Evolutionary conservation across 176 grass and related monocot species (phyloP).

Genomic region (Oryza punctata): DNA sequence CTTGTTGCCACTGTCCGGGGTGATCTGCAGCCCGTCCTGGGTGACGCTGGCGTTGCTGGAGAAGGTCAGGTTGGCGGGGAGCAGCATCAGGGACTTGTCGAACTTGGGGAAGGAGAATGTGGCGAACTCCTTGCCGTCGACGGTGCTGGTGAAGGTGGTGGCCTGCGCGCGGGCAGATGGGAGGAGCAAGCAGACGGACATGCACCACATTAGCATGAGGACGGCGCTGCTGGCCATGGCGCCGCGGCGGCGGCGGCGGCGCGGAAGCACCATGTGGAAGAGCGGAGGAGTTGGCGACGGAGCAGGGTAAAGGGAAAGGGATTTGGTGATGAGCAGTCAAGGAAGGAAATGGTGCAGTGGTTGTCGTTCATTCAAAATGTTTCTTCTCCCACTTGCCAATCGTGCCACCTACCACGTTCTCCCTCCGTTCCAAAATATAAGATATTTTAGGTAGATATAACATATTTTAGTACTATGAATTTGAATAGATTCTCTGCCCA

Average conservation of each 20-base stretch:
- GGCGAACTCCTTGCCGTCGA: conserved; percentile 6
- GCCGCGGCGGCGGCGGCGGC: conserved; percentile 4
- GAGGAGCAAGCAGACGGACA: conserved; percentile 24
- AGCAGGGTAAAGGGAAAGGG: not conserved
- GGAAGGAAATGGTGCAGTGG: too few relatives aligned
- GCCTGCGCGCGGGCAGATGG: conserved; percentile 18
- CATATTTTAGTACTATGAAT: too few relatives aligned
- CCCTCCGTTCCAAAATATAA: too few relatives aligned
- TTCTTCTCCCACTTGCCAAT: too few relatives aligned
- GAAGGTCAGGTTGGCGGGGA: conserved; percentile 35
- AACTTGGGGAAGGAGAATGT: conserved; percentile 59
- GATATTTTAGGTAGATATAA: too few relatives aligned
- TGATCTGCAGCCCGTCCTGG: conserved; percentile 70
- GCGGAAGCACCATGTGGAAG: conserved; percentile 15
- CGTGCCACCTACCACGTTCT: too few relatives aligned
- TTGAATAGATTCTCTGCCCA: too few relatives aligned
- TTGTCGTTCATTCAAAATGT: too few relatives aligned
- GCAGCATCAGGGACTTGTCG: not conserved
- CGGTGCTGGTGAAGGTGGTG: conserved; percentile 14
- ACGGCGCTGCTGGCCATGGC: not conserved
- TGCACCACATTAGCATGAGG: conserved; percentile 33
- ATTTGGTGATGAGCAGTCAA: not conserved
- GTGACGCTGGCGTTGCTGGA: not conserved
- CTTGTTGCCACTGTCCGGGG: conserved; percentile 38
- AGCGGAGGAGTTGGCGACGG: not conserved